Evolutionary conservation across 2,329 filamentous ascomycete species (phyloP), one percentile per base, ranked within the genome.

Genomic region (Verticillium klebahnii): DNA sequence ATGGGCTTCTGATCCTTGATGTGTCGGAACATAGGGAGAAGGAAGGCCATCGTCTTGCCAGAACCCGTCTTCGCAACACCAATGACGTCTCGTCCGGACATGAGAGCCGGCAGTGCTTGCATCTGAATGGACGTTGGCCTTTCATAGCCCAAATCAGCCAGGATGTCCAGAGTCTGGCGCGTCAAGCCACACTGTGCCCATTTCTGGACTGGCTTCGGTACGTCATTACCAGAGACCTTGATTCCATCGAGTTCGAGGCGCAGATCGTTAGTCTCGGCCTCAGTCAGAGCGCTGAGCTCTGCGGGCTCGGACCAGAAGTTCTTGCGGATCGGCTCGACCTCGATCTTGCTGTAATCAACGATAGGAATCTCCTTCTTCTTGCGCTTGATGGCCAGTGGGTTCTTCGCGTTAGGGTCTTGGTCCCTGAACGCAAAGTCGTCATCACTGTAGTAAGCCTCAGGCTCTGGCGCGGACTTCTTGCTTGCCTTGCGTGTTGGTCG

Each of bases 11-110:
- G 95, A 71, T 98, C 95, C 75, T 94, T 95, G 78, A 98, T 97
- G 73, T 99, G 95, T 61, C 95, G 88, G 74, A 99, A 97, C 92
- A 98, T 97, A 40, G 95, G 95, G 55, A 99, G 84, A 34, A 97
- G 78, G 73, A 98, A 99, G 6, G 95, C 95, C 69, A 98, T 88
- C 0, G 95, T 99, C 79, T 99, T 99, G 73, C 95, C 95, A 31
- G 95, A 98, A 5, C 95, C 95, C 31, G 95, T 99, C 79, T 98
- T 98, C 19, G 95, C 95, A 60, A 99, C 93, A 67, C 93, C 95
- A 66, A 99, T 92, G 40, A 97, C 91, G 78, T 99, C 95, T 67
- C 93, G 87, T 11, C 95, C 95, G 32, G 93, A 96, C 91, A 98
- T 97, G 70, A 97, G 91, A 11, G 93, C 89, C 2, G 95, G 95